Conservation (phyloP, 1,139 yeast genomes). For the Blastobotrys buckinghamii region DNA sequence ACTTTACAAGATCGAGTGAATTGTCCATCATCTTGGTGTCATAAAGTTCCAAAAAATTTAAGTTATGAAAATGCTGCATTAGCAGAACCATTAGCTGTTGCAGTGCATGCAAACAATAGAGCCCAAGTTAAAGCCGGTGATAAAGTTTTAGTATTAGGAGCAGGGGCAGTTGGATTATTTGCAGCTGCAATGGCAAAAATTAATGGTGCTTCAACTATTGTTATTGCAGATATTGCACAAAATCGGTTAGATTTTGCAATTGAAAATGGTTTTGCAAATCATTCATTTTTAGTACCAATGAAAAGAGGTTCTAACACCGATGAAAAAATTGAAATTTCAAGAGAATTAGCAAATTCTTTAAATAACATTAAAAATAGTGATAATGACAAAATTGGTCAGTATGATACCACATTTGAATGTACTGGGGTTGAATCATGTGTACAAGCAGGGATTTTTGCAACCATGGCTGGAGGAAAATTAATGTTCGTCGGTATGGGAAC, state of each 20-base stretch:
- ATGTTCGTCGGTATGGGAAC: conserved; percentile 69
- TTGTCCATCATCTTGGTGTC: conserved; percentile 76
- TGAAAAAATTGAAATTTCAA: conserved; percentile 39
- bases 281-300: conserved; percentile 14
- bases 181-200: conserved; percentile 72
- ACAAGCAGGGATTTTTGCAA: conserved; percentile 51
- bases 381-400: conserved; percentile 24
- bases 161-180: conserved; percentile 87
- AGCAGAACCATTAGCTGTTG: conserved; percentile 85
- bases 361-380: neutral
- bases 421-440: conserved; percentile 66
- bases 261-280: conserved; percentile 30
- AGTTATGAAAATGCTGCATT: conserved; percentile 80
- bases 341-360: conserved; percentile 53
- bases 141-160: conserved; percentile 75
- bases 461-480: conserved; percentile 56
- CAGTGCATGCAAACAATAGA: conserved; percentile 71
- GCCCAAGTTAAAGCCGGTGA: conserved; percentile 65
- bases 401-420: conserved; percentile 60
- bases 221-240: conserved; percentile 46
- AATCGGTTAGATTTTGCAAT: conserved; percentile 19
- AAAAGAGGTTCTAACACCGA: conserved; percentile 30
- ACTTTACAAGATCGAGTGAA: conserved; percentile 68
- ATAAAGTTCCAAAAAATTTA: conserved; percentile 69
- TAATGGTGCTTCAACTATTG: conserved; percentile 67